Percentiles rank a stretch among this genome's conserved stretches.
These are phyloP conservation scores for Lepraria neglecta DNA, from an alignment of 495 filamentous ascomycete genomes.

Conservation along the genomic window DNA sequence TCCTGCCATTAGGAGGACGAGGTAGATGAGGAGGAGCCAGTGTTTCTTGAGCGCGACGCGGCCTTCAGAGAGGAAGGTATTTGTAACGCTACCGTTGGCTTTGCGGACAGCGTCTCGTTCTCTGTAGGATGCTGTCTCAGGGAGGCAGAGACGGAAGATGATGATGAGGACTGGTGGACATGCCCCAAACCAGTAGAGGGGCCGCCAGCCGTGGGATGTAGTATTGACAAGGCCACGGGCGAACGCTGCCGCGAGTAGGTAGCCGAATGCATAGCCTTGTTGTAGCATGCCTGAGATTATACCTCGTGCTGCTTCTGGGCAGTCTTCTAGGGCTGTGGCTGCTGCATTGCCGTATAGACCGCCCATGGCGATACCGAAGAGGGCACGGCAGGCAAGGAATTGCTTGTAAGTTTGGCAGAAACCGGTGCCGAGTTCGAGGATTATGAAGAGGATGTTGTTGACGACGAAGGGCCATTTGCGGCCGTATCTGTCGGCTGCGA, in stretches of 20 bases:
- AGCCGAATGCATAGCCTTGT: conserved; percentile 86
- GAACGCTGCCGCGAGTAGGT: conserved; percentile 73
- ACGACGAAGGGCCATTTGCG: conserved; percentile 84
- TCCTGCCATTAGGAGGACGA: conserved; percentile 80
- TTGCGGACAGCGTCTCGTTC: conserved; percentile 56
- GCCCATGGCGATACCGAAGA: conserved; percentile 89
- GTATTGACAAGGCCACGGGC: conserved; percentile 65
- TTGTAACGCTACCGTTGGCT: conserved; percentile 42
- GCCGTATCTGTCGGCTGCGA: conserved; percentile 75
- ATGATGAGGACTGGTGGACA: conserved; percentile 77
- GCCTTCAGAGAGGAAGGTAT: conserved; percentile 67
- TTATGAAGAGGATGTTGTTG: conserved; percentile 76
- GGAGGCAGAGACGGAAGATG: conserved; percentile 64
- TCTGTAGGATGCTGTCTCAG: conserved; percentile 65
- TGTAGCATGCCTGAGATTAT: conserved; percentile 77
- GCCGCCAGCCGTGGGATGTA: conserved; percentile 69
- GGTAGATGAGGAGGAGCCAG: conserved; percentile 72
- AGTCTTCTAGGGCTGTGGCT: conserved; percentile 80
- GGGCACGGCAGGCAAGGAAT: conserved; percentile 71
- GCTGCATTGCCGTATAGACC: conserved; percentile 84
- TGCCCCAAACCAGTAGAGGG: conserved; percentile 82
- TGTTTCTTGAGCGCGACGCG: conserved; percentile 69
- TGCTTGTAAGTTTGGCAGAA: conserved; percentile 71
- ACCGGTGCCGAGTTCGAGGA: conserved; percentile 71
- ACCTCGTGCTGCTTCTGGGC: conserved; percentile 65